Evolutionary conservation across 1,139 yeast genomes (phyloP), one percentile per base, ranked within the genome.

Genomic region (Saccharomycopsis hybrid): DNA sequence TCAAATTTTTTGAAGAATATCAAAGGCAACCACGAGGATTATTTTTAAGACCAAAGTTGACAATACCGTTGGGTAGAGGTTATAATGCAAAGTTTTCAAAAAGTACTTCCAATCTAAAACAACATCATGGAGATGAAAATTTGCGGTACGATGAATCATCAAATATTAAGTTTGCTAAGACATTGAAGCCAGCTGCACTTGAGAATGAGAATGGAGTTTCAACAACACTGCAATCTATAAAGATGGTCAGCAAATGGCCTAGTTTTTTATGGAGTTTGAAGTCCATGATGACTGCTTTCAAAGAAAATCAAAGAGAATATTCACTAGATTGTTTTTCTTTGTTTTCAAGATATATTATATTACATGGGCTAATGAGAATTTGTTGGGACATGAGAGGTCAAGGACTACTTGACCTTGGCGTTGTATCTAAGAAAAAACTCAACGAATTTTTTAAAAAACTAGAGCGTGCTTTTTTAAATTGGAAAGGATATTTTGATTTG

Each of bases 401-500:
- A 27, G 67, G 67, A 3, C 51, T 67, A 43, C 58, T 65, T 5
- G 71, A 68, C 48, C 58, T 65, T 54, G 69, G 70, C 3, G 59
- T 67, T 37, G 62, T 66, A 4, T 62, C 69, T 2, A 63, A 62
- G 45, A 60, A 59, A 30, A 58, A 57, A 48, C 48, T 60, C 31
- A 30, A 41, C 42, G 63, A 59, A 44, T 63, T 63, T 50, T 58
- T 62, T 43, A 56, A 56, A 13, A 63, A 66, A 43, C 56, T 69
- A 40, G 65, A 63, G 39, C 59, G 59, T 5, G 70, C 70, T 1
- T 62, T 69, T 38, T 54, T 58, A 41, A 63, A 62, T 40, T 70
- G 74, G 74, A 60, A 64, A 47, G 64, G 62, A 4, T 66, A 66
- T 54, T 68, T 68, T 54, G 72, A 70, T 52, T 57, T 59, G 18